These are phyloP conservation scores for Eucalyptus cladocalyx DNA, from an alignment of 345 rosid genomes.

Conservation along the genomic window DNA sequence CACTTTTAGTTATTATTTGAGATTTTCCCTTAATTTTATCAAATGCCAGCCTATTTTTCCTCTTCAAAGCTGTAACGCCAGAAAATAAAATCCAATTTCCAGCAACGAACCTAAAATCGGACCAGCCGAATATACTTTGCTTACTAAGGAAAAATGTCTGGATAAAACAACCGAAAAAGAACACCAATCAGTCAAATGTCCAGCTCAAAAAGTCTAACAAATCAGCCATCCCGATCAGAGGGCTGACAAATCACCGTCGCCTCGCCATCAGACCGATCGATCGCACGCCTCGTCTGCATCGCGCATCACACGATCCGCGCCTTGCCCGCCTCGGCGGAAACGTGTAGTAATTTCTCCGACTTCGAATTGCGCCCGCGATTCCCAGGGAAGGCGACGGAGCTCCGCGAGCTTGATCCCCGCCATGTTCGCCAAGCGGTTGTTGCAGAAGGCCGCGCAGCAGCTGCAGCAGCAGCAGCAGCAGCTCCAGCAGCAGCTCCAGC, in stretches of 20 bases:
- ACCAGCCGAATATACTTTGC: not conserved
- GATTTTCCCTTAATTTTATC: too few species aligned
- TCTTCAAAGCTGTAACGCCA: not conserved
- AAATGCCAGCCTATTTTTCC: not conserved
- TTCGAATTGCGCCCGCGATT: not conserved
- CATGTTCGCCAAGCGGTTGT: slow-evolving; percentile 1
- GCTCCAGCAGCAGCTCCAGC: not conserved
- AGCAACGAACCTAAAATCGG: not conserved
- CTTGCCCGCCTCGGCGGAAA: not conserved
- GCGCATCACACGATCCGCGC: not conserved
- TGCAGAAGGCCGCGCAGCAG: slow-evolving; percentile 3
- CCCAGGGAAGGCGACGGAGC: not conserved
- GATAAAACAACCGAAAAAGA: not conserved
- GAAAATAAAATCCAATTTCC: not conserved
- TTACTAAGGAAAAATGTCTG: not conserved
- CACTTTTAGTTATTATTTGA: too few species aligned
- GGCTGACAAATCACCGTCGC: not conserved
- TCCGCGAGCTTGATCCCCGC: not conserved
- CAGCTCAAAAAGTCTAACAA: not conserved
- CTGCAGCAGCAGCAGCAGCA: not conserved
- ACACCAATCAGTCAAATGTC: not conserved
- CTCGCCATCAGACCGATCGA: not conserved
- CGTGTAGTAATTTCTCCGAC: not conserved
- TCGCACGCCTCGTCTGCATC: not conserved
- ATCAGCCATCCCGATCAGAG: not conserved